Percentiles rank a stretch among this genome's conserved stretches.
Conservation (phyloP, 257 asterid species). For the Cinchona pubescens region DNA sequence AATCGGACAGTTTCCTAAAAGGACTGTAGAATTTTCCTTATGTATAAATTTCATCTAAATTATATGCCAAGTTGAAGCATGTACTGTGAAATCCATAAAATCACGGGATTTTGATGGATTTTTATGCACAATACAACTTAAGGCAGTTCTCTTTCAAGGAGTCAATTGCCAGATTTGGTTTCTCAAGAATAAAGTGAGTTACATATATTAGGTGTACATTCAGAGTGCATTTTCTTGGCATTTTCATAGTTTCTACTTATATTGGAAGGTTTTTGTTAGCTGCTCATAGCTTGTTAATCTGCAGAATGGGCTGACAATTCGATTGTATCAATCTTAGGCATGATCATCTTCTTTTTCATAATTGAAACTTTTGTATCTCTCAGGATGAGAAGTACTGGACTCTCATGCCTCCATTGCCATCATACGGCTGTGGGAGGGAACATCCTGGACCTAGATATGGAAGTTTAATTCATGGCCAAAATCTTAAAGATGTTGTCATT, state of each 20-base stretch:
- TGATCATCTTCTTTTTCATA: neutral
- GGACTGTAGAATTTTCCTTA: too few relatives aligned
- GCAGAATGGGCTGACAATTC: neutral
- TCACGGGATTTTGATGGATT: neutral
- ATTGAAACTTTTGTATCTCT: constrained; percentile 4
- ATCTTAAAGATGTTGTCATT: constrained; percentile 88
- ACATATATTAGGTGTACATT: neutral
- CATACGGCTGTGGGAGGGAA: constrained; percentile 92
- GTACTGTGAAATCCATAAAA: neutral
- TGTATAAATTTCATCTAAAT: neutral
- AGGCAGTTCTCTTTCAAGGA: neutral
- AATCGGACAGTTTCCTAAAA: too few relatives aligned
- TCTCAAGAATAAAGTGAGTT: neutral
- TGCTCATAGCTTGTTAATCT: neutral
- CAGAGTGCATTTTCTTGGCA: neutral
- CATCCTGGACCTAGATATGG: constrained; percentile 94
- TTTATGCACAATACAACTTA: neutral
- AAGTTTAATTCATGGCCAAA: constrained; percentile 93
- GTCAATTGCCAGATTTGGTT: neutral
- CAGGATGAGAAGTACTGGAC: constrained; percentile 91
- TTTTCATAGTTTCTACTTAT: neutral
- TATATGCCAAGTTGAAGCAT: neutral
- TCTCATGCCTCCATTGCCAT: constrained; percentile 93
- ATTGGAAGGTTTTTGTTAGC: neutral
- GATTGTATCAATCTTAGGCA: neutral